Base-by-base conservation (phyloP, 176 grass and related monocot genomes). In the Oryza glumipatula region DNA sequence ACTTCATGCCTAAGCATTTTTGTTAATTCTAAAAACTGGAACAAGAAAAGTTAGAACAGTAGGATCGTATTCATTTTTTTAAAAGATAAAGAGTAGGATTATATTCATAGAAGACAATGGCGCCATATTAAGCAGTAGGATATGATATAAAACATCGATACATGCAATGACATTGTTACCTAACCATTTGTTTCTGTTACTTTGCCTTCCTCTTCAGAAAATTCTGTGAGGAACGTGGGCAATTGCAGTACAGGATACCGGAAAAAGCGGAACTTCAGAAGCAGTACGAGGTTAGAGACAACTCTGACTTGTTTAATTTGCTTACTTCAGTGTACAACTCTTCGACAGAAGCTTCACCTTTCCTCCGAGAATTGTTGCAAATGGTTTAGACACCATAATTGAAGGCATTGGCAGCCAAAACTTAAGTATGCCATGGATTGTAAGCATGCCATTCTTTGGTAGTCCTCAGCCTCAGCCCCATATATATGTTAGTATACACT, bases 211-310 rank as follows among this genome's bases (percentile, higher is more conserved):
- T 41, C 13, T 71, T 60, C 75, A 97, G 94, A 72, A 30, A 68
- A 45, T 80, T 92, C 0, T 92, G 89, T 56, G 35, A 86, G 26
- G 12, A 43, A 0, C 73, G 41, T 19, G 91, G 94, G 47, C 86
- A 86, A 80, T 23, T 94, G 63, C 91, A 92, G 75, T 81, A 89
- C 84, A 61, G 72, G 33, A 75, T 94, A 80, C 94, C 91, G 70
- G 0, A n/a, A 0, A 94, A 47, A 69, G 1, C 61, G 0, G 7
- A 43, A 0, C 72, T 97, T 8, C 0, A 3, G 2, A 0, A 9
- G 0, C 26, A 63, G 8, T 63, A 63, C 6, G 9, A 63, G 19
- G 58, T 63, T 23, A 63, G 58, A 63, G 58, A 63, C 58, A 63
- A 10, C n/a, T 63, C 54, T 36, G 7, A 58, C 13, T 23, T 10